Percentiles rank a stretch among this genome's conserved stretches.
phyloP scores from a whole-genome alignment of 495 filamentous ascomycete species.

The Hamigera avellanea region DNA sequence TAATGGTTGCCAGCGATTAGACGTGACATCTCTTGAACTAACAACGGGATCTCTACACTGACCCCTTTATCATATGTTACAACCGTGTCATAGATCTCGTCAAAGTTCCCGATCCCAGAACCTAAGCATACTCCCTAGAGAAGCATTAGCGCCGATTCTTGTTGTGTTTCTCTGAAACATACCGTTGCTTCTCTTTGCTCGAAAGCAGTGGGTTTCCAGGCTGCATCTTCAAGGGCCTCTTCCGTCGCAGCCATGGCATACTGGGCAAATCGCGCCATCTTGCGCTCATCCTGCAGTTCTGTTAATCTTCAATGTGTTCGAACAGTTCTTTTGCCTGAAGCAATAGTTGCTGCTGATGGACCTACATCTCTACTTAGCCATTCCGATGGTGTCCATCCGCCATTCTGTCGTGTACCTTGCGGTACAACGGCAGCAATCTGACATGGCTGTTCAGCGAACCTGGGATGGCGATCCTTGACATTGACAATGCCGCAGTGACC shows the following conservation, averaged over 20 bases:
- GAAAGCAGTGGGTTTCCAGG: constrained; percentile 54
- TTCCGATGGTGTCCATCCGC: constrained; percentile 61
- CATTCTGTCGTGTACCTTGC: constrained; percentile 40
- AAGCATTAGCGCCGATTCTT: neutral
- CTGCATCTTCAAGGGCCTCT: constrained; percentile 78
- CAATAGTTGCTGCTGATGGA: too few species aligned
- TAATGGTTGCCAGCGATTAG: too few species aligned
- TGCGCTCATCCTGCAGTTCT: constrained; percentile 50
- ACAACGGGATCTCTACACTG: too few species aligned
- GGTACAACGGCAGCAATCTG: constrained; percentile 80
- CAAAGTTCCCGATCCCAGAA: constrained; percentile 91
- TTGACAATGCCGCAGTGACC: constrained; percentile 71
- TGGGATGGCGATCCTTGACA: constrained; percentile 42
- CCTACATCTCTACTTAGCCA: constrained; percentile 54
- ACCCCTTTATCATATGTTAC: constrained; percentile 65
- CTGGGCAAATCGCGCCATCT: constrained; percentile 86
- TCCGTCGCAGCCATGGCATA: constrained; percentile 81
- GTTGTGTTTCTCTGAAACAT: constrained; percentile 4
- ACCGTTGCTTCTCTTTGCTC: constrained; percentile 60
- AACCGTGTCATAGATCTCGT: constrained; percentile 76
- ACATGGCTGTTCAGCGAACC: constrained; percentile 63
- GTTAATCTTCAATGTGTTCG: constrained; percentile 1
- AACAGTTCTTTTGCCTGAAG: constrained; percentile 3
- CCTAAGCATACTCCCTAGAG: constrained; percentile 73
- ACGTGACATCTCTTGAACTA: too few species aligned